These are phyloP conservation scores for Carallia pectinifolia DNA, from an alignment of 345 rosid species.

Conservation along the genomic window DNA sequence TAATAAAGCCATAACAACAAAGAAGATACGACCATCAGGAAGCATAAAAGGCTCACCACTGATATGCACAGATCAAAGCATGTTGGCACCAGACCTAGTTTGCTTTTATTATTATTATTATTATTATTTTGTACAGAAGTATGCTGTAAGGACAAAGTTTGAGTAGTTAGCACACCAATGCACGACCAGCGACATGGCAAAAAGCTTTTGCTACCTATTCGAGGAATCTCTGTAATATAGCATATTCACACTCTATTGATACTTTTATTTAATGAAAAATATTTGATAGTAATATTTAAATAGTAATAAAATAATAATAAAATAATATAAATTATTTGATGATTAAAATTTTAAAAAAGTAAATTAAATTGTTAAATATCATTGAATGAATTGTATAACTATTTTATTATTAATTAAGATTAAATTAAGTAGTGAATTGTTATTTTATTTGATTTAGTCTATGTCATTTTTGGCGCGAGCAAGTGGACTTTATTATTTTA, in stretches of 20 bases:
- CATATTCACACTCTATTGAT: constrained; percentile 1
- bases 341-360: no score
- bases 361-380: no score
- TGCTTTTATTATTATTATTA: constrained; percentile 12
- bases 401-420: no score
- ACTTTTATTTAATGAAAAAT: not conserved
- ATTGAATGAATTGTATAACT: no score
- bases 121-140: not conserved
- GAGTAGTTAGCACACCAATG: not conserved
- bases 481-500: not conserved
- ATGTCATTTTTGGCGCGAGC: not conserved
- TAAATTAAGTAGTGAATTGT: no score
- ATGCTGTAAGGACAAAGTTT: not conserved
- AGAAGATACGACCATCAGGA: constrained; percentile 21
- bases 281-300: no score
- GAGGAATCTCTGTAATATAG: constrained; percentile 16
- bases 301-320: no score
- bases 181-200: constrained; percentile 3
- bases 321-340: no score
- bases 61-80: constrained; percentile 17
- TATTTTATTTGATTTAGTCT: not conserved
- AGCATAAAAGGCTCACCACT: constrained; percentile 12
- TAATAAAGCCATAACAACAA: constrained; percentile 9
- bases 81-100: not conserved
- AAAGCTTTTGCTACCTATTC: constrained; percentile 2